phyloP scores from a whole-genome alignment of 176 grass and related monocot genomes.

The Musa beccarii region DNA sequence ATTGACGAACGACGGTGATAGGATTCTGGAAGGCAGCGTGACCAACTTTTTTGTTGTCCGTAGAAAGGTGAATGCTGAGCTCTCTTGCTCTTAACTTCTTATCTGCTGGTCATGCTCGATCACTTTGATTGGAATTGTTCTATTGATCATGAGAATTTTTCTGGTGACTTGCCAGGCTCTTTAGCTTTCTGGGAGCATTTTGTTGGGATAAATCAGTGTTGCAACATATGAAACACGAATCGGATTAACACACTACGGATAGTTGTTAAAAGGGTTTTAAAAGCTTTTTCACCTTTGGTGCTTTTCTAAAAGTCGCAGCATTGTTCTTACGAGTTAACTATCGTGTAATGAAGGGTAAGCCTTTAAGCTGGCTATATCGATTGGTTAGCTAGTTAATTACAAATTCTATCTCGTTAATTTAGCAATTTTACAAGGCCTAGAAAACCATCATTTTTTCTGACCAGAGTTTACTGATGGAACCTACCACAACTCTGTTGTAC shows the following conservation, averaged over 20 bases:
- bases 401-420: not conserved
- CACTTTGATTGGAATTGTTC: not conserved
- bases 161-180: too few relatives aligned
- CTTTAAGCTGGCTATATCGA: too few relatives aligned
- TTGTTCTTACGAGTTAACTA: too few relatives aligned
- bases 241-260: not conserved
- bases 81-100: not conserved
- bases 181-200: not conserved
- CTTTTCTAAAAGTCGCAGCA: too few relatives aligned
- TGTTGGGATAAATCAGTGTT: not conserved
- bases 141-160: not conserved
- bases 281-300: not conserved
- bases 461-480: too few relatives aligned
- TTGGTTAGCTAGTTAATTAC: too few relatives aligned
- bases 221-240: not conserved
- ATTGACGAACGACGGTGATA: slow-evolving; percentile 67
- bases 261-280: not conserved
- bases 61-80: slow-evolving; percentile 25
- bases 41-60: slow-evolving; percentile 85
- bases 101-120: not conserved
- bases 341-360: too few relatives aligned
- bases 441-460: not conserved
- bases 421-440: not conserved
- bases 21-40: slow-evolving; percentile 67
- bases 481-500: too few relatives aligned